Evolutionary conservation across 768 basidiomycete genomes (phyloP).

Genomic region (Cyclocybe aegerita): DNA sequence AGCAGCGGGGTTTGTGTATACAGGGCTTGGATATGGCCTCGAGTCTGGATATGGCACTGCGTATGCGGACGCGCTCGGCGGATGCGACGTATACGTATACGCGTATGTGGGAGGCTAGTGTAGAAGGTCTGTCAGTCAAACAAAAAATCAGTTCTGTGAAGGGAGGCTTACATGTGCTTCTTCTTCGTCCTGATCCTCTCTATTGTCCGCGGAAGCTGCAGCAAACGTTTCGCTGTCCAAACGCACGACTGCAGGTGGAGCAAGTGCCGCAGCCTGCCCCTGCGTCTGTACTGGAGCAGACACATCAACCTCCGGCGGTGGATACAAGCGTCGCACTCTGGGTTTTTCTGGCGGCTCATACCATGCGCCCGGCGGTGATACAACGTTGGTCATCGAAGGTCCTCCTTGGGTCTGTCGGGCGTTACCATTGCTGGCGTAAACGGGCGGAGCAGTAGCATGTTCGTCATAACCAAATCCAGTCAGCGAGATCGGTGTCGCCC

Average conservation of each 20-base stretch:
- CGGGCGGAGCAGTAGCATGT: conserved; percentile 4
- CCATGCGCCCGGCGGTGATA: conserved; percentile 6
- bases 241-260: conserved; percentile 20
- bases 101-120: conserved; percentile 5
- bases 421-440: conserved; percentile 10
- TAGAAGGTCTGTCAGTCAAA: neutral
- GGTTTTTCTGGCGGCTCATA: conserved; percentile 15
- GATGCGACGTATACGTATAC: conserved; percentile 9
- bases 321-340: neutral
- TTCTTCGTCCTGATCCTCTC: conserved; percentile 4
- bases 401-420: conserved; percentile 23
- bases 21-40: too few species aligned
- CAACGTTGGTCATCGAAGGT: conserved; percentile 9
- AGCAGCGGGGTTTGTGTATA: neutral
- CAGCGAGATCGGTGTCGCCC: conserved; percentile 29
- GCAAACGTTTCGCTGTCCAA: conserved; percentile 13
- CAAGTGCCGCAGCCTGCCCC: conserved; percentile 7
- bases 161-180: neutral
- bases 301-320: conserved; percentile 1
- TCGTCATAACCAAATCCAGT: conserved; percentile 28
- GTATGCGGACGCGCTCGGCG: conserved; percentile 9
- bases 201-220: conserved; percentile 6
- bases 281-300: neutral
- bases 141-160: neutral
- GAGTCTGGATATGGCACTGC: conserved; percentile 9